Percentiles rank a stretch among this genome's conserved stretches.
Conservation (phyloP, 192 early-diverging fungal genomes). For the Backusella liffmaniae region DNA sequence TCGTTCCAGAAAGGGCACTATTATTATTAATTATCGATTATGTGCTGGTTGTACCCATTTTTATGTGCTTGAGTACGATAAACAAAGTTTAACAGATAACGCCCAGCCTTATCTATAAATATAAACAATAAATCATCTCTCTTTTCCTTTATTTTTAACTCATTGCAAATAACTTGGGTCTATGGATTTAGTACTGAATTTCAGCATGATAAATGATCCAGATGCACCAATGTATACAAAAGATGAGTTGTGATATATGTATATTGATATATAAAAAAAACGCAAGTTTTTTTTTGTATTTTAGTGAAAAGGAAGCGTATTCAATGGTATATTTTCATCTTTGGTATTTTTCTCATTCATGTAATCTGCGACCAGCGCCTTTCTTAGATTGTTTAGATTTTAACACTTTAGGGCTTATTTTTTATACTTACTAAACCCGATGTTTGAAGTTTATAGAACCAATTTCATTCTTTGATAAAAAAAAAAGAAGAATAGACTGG, state of each 20-base stretch:
- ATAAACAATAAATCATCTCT: too few relatives aligned
- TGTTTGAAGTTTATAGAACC: not conserved
- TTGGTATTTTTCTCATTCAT: not conserved
- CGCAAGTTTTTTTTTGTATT: not conserved
- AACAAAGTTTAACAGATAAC: too few relatives aligned
- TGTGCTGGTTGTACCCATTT: not conserved
- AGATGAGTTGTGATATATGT: too few relatives aligned
- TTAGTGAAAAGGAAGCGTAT: not conserved
- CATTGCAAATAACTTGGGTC: too few relatives aligned
- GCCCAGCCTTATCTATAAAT: too few relatives aligned
- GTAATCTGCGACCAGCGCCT: not conserved
- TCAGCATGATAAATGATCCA: too few relatives aligned
- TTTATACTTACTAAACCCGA: not conserved
- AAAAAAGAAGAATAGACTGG: not conserved
- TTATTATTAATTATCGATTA: too few relatives aligned
- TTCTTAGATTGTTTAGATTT: not conserved
- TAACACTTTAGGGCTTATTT: not conserved
- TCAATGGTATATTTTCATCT: not conserved
- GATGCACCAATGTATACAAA: too few relatives aligned
- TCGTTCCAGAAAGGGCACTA: not conserved
- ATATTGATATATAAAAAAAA: not conserved
- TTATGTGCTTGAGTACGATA: not conserved
- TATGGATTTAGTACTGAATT: too few relatives aligned
- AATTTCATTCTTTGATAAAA: not conserved
- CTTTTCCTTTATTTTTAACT: too few relatives aligned